Base-by-base conservation (phyloP, 2,329 filamentous ascomycete genomes). In the Fusarium torulosum region DNA sequence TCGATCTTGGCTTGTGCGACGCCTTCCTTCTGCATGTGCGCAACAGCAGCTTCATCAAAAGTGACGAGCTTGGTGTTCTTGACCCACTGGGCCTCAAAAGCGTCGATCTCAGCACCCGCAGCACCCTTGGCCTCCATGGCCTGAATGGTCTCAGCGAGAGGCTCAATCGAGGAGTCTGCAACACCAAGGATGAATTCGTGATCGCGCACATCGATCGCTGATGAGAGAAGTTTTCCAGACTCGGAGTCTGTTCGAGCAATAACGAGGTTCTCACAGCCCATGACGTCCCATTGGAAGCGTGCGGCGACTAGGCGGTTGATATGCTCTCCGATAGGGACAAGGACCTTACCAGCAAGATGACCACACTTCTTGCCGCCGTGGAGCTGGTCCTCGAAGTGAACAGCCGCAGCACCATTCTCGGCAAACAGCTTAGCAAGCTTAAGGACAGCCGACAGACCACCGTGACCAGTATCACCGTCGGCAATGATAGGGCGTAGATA, bases 291-390 rank as follows among this genome's bases (percentile, higher is more conserved):
- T 76, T 99, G 96, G 82, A 97, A 97, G 61, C 96, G 90, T 4
- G 95, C 90, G 3, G 96, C 94, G 20, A 94, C 90, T 6, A 99
- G 88, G 27, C 96, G 90, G 82, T 97, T 97, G 84, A 98, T 97
- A 82, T 99, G 96, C 78, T 98, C 96, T 63, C 94, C 92, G 1
- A 94, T 89, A 0, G 96, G 95, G 4, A 98, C 96, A 10, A 99
- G 84, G 3, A 98, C 96, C 79, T 98, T 99, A 71, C 96, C 96
- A 1, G 96, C 96, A 63, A 98, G 83, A 80, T 99, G 96, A 17
- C 96, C 96, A 76, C 96, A 99, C 81, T 98, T 99, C 85, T 99
- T 99, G 63, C 96, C 96, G 42, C 96, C 96, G 76, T 98, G 96
- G 45, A 98, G 87, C 81, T 99, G 96, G 76, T 99, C 96, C 79